Conservation (phyloP, 306 rosid genomes). For the Gastrolobium bilobum region DNA sequence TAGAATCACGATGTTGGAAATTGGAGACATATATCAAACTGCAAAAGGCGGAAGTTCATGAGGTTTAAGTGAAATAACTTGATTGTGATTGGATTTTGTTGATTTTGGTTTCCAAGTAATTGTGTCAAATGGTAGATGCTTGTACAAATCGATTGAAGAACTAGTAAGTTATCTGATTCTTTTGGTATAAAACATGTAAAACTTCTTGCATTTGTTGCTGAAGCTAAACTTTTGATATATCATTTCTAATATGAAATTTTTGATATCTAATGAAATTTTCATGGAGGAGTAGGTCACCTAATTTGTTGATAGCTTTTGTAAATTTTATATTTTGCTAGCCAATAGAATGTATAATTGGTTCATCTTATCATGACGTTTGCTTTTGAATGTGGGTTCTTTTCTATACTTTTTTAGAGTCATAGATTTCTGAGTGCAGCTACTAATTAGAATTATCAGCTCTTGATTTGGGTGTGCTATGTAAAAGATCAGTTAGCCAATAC, state of each 20-base stretch:
- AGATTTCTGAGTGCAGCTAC: background rate
- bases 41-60: background rate
- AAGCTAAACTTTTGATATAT: constrained; percentile 11
- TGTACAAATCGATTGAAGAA: background rate
- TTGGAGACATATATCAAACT: constrained; percentile 11
- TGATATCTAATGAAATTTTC: background rate
- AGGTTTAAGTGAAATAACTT: constrained; percentile 32
- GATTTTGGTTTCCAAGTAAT: constrained; percentile 13
- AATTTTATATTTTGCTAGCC: background rate
- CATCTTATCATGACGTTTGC: background rate
- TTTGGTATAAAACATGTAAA: background rate
- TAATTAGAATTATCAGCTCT: constrained; percentile 2
- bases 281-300: background rate
- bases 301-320: background rate
- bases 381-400: constrained; percentile 4
- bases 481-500: background rate
- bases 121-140: constrained; percentile 24
- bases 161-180: constrained; percentile 2
- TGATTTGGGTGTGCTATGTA: background rate
- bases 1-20: constrained; percentile 7
- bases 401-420: background rate
- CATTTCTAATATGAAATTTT: constrained; percentile 17
- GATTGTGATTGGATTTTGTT: constrained; percentile 19
- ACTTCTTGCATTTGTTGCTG: background rate
- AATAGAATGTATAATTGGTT: background rate